These are phyloP conservation scores for Sporisorium graminicola DNA, from an alignment of 1,284 basidiomycete genomes.

Conservation along the genomic window DNA sequence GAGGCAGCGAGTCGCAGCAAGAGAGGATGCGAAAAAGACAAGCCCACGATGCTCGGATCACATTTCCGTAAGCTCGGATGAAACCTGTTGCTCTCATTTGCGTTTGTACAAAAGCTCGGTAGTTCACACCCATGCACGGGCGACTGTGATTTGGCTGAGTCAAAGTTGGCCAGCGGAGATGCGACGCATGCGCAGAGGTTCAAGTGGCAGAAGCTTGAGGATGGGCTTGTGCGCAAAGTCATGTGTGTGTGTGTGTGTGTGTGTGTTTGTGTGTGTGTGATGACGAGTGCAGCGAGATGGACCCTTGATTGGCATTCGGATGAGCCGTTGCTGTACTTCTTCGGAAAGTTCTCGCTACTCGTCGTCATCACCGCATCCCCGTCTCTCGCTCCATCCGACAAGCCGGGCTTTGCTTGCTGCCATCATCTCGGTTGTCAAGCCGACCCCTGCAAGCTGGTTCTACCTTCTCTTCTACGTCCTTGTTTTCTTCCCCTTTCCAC, in stretches of 20 bases:
- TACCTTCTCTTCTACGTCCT: not conserved
- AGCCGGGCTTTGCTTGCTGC: not conserved
- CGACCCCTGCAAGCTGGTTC: not conserved
- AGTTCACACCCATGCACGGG: no score
- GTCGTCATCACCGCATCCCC: not conserved
- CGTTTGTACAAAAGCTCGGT: no score
- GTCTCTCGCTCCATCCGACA: not conserved
- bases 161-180: slow-evolving; percentile 1
- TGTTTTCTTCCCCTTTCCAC: not conserved
- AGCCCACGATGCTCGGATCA: no score
- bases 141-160: not conserved
- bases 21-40: no score
- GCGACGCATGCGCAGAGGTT: not conserved
- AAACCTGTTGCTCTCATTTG: not conserved
- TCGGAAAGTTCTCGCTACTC: not conserved
- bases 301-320: slow-evolving; percentile 20
- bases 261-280: not conserved
- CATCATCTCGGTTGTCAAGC: not conserved
- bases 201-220: not conserved
- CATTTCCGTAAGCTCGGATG: no score
- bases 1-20: no score
- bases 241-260: not conserved
- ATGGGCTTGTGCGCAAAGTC: not conserved
- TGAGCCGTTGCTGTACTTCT: not conserved
- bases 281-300: slow-evolving; percentile 8